Evolutionary conservation across 2,329 filamentous ascomycete genomes (phyloP), one percentile per base, ranked within the genome.

Genomic region (Metarhizium sp.): DNA sequence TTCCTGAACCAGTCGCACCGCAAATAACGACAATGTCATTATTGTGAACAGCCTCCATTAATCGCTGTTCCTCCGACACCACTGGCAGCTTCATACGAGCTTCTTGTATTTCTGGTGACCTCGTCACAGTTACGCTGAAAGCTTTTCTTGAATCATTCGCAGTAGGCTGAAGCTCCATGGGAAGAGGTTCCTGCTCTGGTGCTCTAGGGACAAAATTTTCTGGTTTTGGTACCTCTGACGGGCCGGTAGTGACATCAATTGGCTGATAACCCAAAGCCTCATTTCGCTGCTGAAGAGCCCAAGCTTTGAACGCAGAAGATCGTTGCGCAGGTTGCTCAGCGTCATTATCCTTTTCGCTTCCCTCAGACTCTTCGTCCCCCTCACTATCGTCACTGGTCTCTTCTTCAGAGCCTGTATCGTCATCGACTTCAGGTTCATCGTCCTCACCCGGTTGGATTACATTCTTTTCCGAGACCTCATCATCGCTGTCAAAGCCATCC

Each of bases 11-110:
- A 38, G 95, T 99, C 14, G 91, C 87, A 71, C 94, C 94, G 73
- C 92, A 96, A 7, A 99, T 84, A 11, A 99, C 87, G 1, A 96
- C 88, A 3, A 90, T 85, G 53, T 92, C 82, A 67, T 96, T 88
- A 67, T 92, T 92, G 70, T 96, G 87, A 51, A 99, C 90, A 1
- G 92, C 91, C 71, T 99, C 94, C 92, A 99, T 97, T 34, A 99
- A 92, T 64, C 87, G 91, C 67, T 99, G 94, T 70, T 99, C 94
- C 69, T 97, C 92, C 2, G 89, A 89, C 2, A 97, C 90, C 1
- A 99, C 89, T 0, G 94, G 94, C 16, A 99, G 78, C 55, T 88
- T 83, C 50, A 95, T 70, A 13, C 94, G 84, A 11, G 86, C 82
- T 50, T 86, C 81, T 67, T 96, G 90, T 25, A 97, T 87, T 18